Base-by-base conservation (phyloP, 306 rosid genomes). In the Quercus dentata region DNA sequence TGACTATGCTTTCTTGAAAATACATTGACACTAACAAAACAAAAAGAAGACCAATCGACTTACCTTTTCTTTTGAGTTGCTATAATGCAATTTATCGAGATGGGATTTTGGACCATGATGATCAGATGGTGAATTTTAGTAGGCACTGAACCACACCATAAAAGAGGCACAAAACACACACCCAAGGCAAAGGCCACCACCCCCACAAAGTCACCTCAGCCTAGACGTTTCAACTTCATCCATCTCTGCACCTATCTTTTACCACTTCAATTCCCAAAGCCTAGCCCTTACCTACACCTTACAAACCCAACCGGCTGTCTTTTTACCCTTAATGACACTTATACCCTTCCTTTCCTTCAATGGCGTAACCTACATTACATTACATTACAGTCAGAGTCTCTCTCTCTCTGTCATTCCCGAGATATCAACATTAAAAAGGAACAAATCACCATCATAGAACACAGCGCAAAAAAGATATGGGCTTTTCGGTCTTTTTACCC, bases 191-290 rank as follows among this genome's bases (percentile, higher is more conserved):
- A 46, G 20, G 35, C 57, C 10, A 30, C 62, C 33, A 51, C 65
- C 30, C 44, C 72, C 31, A 65, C 56, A 80, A 23, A 55, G 44
- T 73, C 77, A 70, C 79, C 62, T 65, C 73, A 69, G 64, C 57
- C 44, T 74, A 82, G 80, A 63, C 87, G 82, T 79, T 90, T 85
- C 86, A 72, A 80, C 80, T 78, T 74, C 84, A 78, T 85, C 76
- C 56, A 51, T 35, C 64, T 56, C 75, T 72, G 87, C 69, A 20
- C 85, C 91, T 80, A 82, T 87, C 91, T 92, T 88, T 46, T 74
- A 75, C 59, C 75, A 84, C 90, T 89, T 87, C 99, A 92, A 88
- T 92, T 95, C 96, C 98, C 97, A 83, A 92, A 84, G 94, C 95
- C 88, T 91, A 91, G 89, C 78, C 89, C 84, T 85, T 78, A 76